Evolutionary conservation across 805 yeast genomes (phyloP).

Genomic region (Starmera quercuum): DNA sequence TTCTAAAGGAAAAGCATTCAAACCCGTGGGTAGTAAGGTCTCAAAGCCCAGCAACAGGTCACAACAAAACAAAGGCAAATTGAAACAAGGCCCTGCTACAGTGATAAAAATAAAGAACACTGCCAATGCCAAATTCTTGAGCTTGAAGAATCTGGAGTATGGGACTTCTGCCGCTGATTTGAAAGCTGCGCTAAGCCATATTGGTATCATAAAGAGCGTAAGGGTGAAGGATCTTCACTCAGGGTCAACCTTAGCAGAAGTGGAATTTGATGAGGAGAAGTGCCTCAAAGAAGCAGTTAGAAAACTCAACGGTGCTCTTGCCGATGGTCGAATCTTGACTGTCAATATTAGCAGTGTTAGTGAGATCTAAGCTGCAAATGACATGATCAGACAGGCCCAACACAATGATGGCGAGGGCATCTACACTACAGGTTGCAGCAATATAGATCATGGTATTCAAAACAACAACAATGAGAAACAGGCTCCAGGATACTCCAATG

Average conservation of each 20-base stretch:
- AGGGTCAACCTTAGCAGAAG: constrained; percentile 32
- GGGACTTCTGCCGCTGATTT: constrained; percentile 25
- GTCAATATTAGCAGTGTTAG: constrained; percentile 23
- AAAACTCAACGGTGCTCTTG: constrained; percentile 34
- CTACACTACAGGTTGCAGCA: too few species aligned
- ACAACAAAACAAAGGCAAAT: not conserved
- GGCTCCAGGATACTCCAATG: too few species aligned
- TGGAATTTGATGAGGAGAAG: constrained; percentile 22
- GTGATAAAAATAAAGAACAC: constrained; percentile 16
- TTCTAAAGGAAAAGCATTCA: not conserved
- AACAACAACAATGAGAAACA: too few species aligned
- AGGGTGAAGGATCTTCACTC: constrained; percentile 27
- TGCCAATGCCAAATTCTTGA: constrained; percentile 16
- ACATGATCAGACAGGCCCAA: too few species aligned
- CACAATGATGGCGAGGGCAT: too few species aligned
- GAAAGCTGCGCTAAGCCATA: constrained; percentile 13
- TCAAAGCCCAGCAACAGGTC: not conserved
- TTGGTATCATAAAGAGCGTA: constrained; percentile 17
- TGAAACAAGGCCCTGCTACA: not conserved
- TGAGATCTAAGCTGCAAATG: too few species aligned
- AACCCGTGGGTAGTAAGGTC: not conserved
- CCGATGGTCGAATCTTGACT: constrained; percentile 36
- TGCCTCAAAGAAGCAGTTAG: constrained; percentile 23
- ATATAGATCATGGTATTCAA: too few species aligned
- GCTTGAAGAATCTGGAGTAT: constrained; percentile 22